phyloP scores from a whole-genome alignment of 805 yeast genomes.

The Saccharomycopsis olivae region DNA sequence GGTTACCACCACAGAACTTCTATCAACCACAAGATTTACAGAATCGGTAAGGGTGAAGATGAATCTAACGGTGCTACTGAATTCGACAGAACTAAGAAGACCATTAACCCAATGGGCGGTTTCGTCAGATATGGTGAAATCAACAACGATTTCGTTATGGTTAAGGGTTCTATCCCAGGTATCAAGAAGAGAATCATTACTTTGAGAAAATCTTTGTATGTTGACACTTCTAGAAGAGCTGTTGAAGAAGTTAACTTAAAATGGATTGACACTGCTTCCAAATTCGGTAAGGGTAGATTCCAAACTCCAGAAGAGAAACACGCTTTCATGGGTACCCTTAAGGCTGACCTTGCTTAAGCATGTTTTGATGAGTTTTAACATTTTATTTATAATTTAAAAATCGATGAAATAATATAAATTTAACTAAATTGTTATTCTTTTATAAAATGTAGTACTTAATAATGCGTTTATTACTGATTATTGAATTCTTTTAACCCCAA shows the following conservation, averaged over 20 bases:
- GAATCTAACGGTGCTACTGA: constrained; percentile 92
- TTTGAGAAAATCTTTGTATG: constrained; percentile 96
- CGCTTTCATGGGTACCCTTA: constrained; percentile 98
- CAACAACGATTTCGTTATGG: constrained; percentile 93
- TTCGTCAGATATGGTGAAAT: constrained; percentile 98
- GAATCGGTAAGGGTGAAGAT: constrained; percentile 95
- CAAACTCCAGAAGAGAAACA: constrained; percentile 99
- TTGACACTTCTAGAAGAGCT: constrained; percentile 96
- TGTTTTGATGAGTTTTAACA: too few species aligned
- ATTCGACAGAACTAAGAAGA: constrained; percentile 99
- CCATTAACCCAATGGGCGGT: constrained; percentile 99
- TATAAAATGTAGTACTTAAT: background rate
- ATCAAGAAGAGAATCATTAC: constrained; percentile 99
- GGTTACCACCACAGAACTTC: constrained; percentile 99
- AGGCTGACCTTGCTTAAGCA: constrained; percentile 99
- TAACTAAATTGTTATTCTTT: background rate
- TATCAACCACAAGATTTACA: constrained; percentile 99
- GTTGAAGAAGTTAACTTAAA: constrained; percentile 92
- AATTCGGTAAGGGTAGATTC: constrained; percentile 99
- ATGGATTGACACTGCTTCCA: constrained; percentile 99
- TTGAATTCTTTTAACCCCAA: constrained; percentile 29
- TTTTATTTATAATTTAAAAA: background rate
- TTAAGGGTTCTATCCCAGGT: constrained; percentile 99
- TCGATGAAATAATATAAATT: background rate
- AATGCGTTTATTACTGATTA: background rate